phyloP scores from a whole-genome alignment of 2,329 filamentous ascomycete species.

The Zasmidium angulare region DNA sequence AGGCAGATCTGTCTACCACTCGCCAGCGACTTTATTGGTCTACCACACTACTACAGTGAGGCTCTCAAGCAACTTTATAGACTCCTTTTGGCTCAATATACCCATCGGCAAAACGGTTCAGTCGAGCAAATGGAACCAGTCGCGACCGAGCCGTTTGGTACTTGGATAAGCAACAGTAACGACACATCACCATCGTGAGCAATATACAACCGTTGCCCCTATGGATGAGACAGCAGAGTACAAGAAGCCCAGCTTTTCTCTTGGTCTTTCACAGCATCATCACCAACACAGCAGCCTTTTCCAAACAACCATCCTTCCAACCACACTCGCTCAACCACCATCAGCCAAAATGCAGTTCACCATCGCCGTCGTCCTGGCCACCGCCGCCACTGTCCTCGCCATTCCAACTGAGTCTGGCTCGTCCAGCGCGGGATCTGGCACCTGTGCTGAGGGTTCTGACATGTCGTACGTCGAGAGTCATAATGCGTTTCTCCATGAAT shows the following conservation, averaged over 20 bases:
- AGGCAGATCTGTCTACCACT: too few relatives aligned
- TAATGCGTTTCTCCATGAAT: too few relatives aligned
- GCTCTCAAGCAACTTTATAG: not conserved
- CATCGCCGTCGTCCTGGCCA: slow-evolving; percentile 16
- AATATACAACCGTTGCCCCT: not conserved
- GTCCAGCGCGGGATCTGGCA: not conserved
- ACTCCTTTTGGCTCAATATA: not conserved
- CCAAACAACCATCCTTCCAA: slow-evolving; percentile 7
- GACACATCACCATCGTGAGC: not conserved
- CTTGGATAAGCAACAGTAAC: not conserved
- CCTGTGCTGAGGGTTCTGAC: slow-evolving; percentile 4
- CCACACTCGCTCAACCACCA: slow-evolving; percentile 8
- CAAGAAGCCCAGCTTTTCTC: slow-evolving; percentile 11
- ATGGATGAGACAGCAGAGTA: not conserved
- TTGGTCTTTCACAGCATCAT: slow-evolving; percentile 5
- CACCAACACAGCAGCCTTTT: not conserved
- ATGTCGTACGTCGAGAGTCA: too few relatives aligned
- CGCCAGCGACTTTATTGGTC: not conserved
- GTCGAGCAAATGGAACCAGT: not conserved
- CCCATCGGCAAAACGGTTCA: not conserved
- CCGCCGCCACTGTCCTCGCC: slow-evolving; percentile 11
- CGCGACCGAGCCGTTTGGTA: not conserved
- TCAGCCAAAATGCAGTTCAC: slow-evolving; percentile 21
- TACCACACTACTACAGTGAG: not conserved
- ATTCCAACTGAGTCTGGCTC: too few relatives aligned